These are phyloP conservation scores for Emericellopsis terricola DNA, from an alignment of 495 filamentous ascomycete species.

Conservation along the genomic window DNA sequence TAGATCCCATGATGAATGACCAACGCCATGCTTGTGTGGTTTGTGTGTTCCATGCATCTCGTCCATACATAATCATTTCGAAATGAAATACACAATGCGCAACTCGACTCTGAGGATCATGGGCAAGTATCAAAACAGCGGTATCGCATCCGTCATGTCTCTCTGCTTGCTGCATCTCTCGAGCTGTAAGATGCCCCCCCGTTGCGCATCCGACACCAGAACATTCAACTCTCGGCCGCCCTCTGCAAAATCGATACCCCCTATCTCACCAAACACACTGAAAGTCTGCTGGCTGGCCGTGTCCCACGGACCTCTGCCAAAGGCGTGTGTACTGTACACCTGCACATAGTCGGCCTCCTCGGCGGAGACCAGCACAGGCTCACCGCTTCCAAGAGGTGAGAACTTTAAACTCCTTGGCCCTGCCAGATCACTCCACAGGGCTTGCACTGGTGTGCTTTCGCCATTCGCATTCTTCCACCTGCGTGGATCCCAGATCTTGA, in stretches of 20 bases:
- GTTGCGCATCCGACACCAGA: constrained; percentile 51
- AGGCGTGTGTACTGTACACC: constrained; percentile 57
- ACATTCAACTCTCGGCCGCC: constrained; percentile 57
- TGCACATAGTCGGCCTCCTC: constrained; percentile 75
- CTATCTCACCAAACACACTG: constrained; percentile 76
- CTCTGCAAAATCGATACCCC: constrained; percentile 53
- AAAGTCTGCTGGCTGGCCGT: constrained; percentile 52
- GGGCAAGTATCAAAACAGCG: too few relatives aligned
- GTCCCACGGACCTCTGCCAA: too few relatives aligned
- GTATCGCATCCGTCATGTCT: too few relatives aligned
- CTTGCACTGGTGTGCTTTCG: constrained; percentile 28
- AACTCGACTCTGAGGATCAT: too few relatives aligned
- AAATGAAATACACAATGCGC: too few relatives aligned
- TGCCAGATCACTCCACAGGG: constrained; percentile 56
- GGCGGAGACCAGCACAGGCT: constrained; percentile 54
- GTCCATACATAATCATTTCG: too few relatives aligned
- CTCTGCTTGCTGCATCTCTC: constrained; percentile 44
- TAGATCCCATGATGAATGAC: too few relatives aligned
- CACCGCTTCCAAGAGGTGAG: constrained; percentile 60
- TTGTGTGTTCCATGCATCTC: too few relatives aligned
- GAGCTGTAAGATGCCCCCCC: constrained; percentile 68
- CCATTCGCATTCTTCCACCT: constrained; percentile 38
- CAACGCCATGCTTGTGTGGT: too few relatives aligned
- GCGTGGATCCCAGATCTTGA: constrained; percentile 76
- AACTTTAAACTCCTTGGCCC: constrained; percentile 65